Percentiles rank a stretch among this genome's conserved stretches.
Conservation (phyloP, 1,284 basidiomycete genomes). For the Pterulicium gracile region DNA sequence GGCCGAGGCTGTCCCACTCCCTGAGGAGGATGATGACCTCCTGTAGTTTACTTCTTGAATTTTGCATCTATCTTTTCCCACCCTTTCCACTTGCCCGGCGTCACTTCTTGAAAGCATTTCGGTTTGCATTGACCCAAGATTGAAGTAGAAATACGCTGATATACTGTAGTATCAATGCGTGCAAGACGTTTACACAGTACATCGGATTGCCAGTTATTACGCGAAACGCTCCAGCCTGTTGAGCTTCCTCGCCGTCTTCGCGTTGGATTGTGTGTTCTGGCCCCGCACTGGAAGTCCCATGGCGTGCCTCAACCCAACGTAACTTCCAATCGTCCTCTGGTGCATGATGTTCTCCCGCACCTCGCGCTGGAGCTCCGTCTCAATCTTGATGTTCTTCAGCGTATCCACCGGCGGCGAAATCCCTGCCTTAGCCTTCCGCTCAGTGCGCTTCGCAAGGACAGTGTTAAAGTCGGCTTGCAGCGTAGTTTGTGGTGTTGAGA, state of each 20-base stretch:
- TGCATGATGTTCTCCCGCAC: conserved; percentile 84
- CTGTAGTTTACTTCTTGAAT: conserved; percentile 22
- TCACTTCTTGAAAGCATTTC: neutral
- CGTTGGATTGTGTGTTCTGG: conserved; percentile 82
- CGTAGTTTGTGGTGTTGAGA: conserved; percentile 25
- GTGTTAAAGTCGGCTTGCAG: conserved; percentile 22
- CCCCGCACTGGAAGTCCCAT: conserved; percentile 85
- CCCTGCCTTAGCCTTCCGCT: conserved; percentile 8
- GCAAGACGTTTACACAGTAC: neutral
- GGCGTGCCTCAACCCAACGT: conserved; percentile 79
- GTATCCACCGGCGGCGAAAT: conserved; percentile 31
- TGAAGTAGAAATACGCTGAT: too few relatives aligned
- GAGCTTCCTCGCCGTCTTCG: conserved; percentile 76
- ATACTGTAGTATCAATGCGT: neutral
- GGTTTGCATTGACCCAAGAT: neutral
- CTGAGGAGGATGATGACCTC: conserved; percentile 73
- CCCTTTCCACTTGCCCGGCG: conserved; percentile 1
- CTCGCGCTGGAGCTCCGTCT: conserved; percentile 71
- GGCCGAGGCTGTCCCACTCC: conserved; percentile 69
- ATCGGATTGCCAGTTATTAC: neutral
- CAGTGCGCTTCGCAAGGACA: conserved; percentile 17
- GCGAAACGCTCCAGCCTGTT: conserved; percentile 44
- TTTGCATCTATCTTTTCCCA: neutral
- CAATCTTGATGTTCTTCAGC: conserved; percentile 66
- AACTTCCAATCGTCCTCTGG: conserved; percentile 83